Evolutionary conservation across 1,284 basidiomycete species (phyloP), one percentile per base, ranked within the genome.

Genomic region (Moniliella sp.): DNA sequence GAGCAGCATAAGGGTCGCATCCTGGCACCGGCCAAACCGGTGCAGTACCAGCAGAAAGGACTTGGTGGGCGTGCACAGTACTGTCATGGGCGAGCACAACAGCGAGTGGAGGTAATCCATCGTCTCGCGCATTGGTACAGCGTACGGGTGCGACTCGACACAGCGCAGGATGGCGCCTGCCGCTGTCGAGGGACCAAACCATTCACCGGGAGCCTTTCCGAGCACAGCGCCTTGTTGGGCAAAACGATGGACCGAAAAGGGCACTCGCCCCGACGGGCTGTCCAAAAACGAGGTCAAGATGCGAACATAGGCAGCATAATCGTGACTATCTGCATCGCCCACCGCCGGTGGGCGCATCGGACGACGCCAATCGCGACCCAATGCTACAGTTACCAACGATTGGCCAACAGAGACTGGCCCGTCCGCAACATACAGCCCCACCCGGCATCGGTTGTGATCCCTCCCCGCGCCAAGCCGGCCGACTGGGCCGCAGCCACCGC

Each of bases 371-470:
- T 39, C 32, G 10, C 50, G 37, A 2, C 82, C 81, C 0, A 91
- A 66, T 62, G 88, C 80, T 3, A 79, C 63, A 55, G 77, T 72
- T 10, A 86, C 61, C 14, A 94, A 0, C 84, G 74, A 48, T 86
- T 93, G 3, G 83, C 88, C 11, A 97, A 66, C 40, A 97, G 57
- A 47, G 78, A 80, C 64, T 94, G 88, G 0, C 84, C 86, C 0
- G 88, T 94, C 15, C 88, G 65, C 16, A 94, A 62, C 88, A 97
- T 94, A 61, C 88, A 97, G 0, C 88, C 88, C 88, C 88, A 97
- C 0, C 88, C 88, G 0, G 81, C 68, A 65, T 97, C 88, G 44
- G 72, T 79, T n/a, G 76, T 81, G 71, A 82, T 76, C 0, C 76
- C 77, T n/a, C 35, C 31, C 27, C 35, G 36, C n/a, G 23, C 27